Percentiles rank a stretch among this genome's conserved stretches.
These are phyloP conservation scores for Adansonia grandidieri DNA, from an alignment of 441 rosid genomes.

Conservation along the genomic window DNA sequence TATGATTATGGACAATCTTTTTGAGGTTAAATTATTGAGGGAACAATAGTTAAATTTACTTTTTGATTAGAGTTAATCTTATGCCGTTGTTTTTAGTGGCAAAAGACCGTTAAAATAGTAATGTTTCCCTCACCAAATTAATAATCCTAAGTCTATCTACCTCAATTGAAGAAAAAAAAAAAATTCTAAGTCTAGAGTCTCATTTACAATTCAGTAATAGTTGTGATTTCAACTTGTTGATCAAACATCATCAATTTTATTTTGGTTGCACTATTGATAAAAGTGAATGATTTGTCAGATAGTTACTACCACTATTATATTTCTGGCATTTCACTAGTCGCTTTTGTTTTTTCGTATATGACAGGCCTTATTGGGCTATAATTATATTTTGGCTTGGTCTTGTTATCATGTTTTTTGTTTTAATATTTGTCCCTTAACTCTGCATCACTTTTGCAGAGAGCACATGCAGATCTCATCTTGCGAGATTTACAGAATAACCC, in stretches of 20 bases:
- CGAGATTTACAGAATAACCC: constrained; percentile 95
- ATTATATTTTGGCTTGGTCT: not conserved
- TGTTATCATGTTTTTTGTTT: constrained; percentile 19
- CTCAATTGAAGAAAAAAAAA: not conserved
- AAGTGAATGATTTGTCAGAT: not conserved
- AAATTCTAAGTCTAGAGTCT: not conserved
- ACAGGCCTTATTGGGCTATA: not conserved
- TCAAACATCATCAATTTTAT: not conserved
- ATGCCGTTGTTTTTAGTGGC: not conserved
- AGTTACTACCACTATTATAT: not conserved
- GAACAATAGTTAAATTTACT: not conserved
- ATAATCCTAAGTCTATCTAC: not conserved
- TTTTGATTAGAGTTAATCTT: not conserved
- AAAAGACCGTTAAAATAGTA: not conserved
- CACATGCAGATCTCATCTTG: constrained; percentile 94
- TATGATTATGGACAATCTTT: not conserved
- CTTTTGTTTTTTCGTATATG: constrained; percentile 8
- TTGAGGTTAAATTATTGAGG: not conserved
- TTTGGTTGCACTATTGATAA: not conserved
- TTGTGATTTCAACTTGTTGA: not conserved
- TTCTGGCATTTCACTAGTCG: not conserved
- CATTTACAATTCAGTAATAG: not conserved
- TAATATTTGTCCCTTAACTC: not conserved
- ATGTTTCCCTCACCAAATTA: not conserved
- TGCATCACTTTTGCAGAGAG: constrained; percentile 56